Evolutionary conservation across 331 rosid genomes (phyloP), one percentile per base, ranked within the genome.

Genomic region (Arachis monticola): DNA sequence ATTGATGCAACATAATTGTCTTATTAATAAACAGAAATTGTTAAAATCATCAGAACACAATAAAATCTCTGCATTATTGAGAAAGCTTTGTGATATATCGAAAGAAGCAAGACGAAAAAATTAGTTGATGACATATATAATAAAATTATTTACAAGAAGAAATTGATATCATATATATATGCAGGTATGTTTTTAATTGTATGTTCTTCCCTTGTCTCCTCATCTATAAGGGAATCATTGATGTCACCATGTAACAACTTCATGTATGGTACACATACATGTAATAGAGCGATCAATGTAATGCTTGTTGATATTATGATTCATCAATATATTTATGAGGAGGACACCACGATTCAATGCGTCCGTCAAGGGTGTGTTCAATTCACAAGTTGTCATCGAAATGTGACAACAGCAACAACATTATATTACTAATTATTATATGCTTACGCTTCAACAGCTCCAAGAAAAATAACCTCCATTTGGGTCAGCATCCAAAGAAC

Each of bases 381-480:
- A 41, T 46, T 17, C 3, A 22, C 30, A 46, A 46, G 57, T 17
- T 62, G 71, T 52, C 56, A 51, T 44, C 48, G 48, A 82, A 76
- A 73, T 38, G 66, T 59, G 65, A 82, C 73, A 63, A 59, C 30
- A 66, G 65, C 44, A 77, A 73, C 27, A 22, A 22, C 70, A 55
- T 35, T 35, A 35, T 35, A 35, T 35, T 35, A 4, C 40, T 35
- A 35, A 35, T 35, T 35, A 35, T 35, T 73, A 17, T 56, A 13
- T 66, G 77, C 79, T 64, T 75, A 77, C 74, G 80, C 64, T 35
- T 60, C 4, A 83, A 85, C 62, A 85, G 79, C 56, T n/a, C 60
- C 72, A 59, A 46, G 65, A 66, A 75, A 77, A 81, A 77, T 42
- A 69, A 76, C 69, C 74, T 81, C 84, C 88, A 84, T 77, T 60